Percentiles rank a stretch among this genome's conserved stretches.
phyloP scores from a whole-genome alignment of 169 alveolate species.

The Plasmodium yoelii region DNA sequence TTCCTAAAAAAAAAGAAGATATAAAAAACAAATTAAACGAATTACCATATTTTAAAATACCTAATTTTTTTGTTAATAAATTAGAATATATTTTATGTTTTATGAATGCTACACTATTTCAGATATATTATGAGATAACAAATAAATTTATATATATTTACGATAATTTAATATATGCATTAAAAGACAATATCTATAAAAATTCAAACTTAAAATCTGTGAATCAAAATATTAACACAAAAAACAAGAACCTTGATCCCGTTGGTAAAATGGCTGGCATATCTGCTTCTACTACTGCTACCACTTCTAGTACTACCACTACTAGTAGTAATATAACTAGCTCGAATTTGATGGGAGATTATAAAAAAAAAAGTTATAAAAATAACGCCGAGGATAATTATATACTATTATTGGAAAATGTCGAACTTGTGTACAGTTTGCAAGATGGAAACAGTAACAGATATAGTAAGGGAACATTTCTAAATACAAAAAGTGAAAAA shows the following conservation, averaged over 20 bases:
- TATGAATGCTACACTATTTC: conserved; percentile 55
- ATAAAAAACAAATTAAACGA: conserved; percentile 25
- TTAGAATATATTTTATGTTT: conserved; percentile 45
- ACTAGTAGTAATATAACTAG: too few species aligned
- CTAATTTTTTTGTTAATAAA: conserved; percentile 47
- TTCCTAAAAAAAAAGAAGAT: conserved; percentile 15
- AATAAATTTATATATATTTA: conserved; percentile 14
- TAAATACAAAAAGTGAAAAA: not conserved
- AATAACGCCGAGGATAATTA: conserved; percentile 33
- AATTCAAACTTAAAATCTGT: too few species aligned
- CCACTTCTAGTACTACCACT: too few species aligned
- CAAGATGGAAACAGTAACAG: not conserved
- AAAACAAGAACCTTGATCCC: too few species aligned
- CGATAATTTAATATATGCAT: conserved; percentile 4
- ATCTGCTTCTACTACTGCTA: too few species aligned
- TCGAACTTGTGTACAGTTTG: conserved; percentile 17
- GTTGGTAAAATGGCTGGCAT: too few species aligned
- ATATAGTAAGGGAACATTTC: not conserved
- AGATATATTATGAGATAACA: conserved; percentile 33
- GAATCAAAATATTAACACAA: too few species aligned
- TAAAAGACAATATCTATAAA: not conserved
- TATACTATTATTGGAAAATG: conserved; percentile 11
- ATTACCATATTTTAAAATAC: conserved; percentile 10
- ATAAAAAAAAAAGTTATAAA: not conserved
- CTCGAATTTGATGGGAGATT: not conserved